A percentile compares a stretch with the other conserved stretches of the same genome.
phyloP scores from a whole-genome alignment of 2,329 filamentous ascomycete genomes.

The Aspergillus glaucus region DNA sequence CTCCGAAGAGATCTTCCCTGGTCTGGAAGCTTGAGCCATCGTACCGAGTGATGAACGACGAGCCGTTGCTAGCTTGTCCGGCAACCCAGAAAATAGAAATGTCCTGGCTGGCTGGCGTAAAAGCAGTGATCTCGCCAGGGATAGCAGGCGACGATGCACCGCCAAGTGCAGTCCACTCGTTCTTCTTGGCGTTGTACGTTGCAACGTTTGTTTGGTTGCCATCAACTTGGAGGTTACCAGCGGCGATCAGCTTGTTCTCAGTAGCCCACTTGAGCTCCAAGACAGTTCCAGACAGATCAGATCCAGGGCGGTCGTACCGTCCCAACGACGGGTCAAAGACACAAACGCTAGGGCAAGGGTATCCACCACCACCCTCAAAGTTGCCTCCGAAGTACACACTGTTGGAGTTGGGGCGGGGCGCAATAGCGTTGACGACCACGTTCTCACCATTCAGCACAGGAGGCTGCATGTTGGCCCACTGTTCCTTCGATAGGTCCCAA shows the following conservation, averaged over 20 bases:
- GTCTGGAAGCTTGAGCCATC: slow-evolving; percentile 66
- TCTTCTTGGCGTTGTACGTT: slow-evolving; percentile 62
- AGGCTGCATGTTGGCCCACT: slow-evolving; percentile 62
- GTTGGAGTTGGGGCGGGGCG: slow-evolving; percentile 60
- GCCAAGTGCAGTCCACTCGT: slow-evolving; percentile 57
- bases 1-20: slow-evolving; percentile 57
- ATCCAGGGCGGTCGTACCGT: slow-evolving; percentile 77
- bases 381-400: slow-evolving; percentile 81
- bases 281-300: slow-evolving; percentile 63
- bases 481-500: slow-evolving; percentile 64
- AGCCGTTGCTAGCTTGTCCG: slow-evolving; percentile 62
- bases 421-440: slow-evolving; percentile 70
- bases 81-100: slow-evolving; percentile 74
- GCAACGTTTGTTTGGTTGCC: slow-evolving; percentile 62
- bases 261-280: slow-evolving; percentile 70
- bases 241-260: slow-evolving; percentile 64
- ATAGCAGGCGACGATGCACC: slow-evolving; percentile 50
- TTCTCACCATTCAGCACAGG: slow-evolving; percentile 65
- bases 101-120: slow-evolving; percentile 68
- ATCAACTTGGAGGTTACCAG: slow-evolving; percentile 67
- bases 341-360: slow-evolving; percentile 78
- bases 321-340: slow-evolving; percentile 62
- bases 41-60: slow-evolving; percentile 75
- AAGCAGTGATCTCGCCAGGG: slow-evolving; percentile 71
- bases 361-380: slow-evolving; percentile 74